A percentile compares a stretch with the other conserved stretches of the same genome.
Conservation (phyloP, 768 basidiomycete genomes). For the Leucosporidium creatinivorum region DNA sequence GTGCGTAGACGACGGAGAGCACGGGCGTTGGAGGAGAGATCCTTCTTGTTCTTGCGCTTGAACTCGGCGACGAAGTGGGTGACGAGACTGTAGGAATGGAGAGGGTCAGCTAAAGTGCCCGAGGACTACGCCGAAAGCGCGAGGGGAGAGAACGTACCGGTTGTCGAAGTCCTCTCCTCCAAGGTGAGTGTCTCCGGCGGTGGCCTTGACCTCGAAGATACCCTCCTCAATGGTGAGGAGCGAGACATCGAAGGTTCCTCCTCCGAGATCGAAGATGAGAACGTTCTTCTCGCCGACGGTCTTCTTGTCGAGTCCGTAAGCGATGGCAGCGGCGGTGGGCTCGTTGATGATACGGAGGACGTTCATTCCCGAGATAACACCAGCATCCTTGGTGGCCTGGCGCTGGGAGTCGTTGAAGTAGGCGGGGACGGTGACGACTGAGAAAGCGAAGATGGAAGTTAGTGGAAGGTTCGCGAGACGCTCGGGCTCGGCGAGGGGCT, state of each 20-base stretch:
- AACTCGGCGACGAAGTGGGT: slow-evolving; percentile 95
- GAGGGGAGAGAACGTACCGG: slow-evolving; percentile 43
- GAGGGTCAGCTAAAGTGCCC: neutral
- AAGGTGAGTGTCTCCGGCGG: slow-evolving; percentile 95
- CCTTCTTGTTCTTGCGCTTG: slow-evolving; percentile 97
- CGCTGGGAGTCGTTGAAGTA: slow-evolving; percentile 99
- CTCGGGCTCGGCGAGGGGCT: neutral
- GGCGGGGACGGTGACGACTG: slow-evolving; percentile 62
- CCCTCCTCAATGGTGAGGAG: slow-evolving; percentile 93
- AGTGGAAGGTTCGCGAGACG: neutral
- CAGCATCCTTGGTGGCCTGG: slow-evolving; percentile 97
- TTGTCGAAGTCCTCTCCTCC: slow-evolving; percentile 99
- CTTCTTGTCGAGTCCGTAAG: slow-evolving; percentile 97
- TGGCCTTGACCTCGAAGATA: slow-evolving; percentile 97
- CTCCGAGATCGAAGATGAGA: slow-evolving; percentile 95
- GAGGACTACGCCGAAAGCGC: neutral
- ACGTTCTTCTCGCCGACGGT: slow-evolving; percentile 84
- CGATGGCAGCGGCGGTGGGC: slow-evolving; percentile 95
- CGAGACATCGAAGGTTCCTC: slow-evolving; percentile 97
- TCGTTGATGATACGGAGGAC: slow-evolving; percentile 99
- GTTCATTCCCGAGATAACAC: slow-evolving; percentile 85
- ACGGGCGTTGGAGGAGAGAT: slow-evolving; percentile 83
- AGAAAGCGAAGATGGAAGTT: neutral
- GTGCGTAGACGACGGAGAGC: slow-evolving; percentile 95
- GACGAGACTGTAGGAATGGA: slow-evolving; percentile 53